Evolutionary conservation across 345 rosid species (phyloP), one percentile per base, ranked within the genome.

Genomic region (Murraya paniculata): DNA sequence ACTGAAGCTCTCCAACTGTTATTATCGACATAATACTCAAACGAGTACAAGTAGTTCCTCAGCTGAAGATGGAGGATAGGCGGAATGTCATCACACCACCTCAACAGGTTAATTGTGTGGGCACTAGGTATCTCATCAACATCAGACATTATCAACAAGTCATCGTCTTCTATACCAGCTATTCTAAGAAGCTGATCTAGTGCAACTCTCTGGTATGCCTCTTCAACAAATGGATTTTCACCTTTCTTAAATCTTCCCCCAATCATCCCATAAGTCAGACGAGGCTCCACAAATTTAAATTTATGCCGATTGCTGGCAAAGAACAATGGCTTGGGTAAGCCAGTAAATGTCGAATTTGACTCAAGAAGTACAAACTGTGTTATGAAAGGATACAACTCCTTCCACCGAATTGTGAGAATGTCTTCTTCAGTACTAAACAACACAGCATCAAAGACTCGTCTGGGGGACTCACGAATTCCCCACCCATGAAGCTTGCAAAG

Each of bases 51-150:
- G 84, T 91, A 95, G 79, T 95, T 89, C 79, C 74, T 92, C 78
- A 93, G 72, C 90, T 92, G 96, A 56, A 95, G 95, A 86, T 95
- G 99, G 84, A 95, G 92, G 71, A 95, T 61, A 9, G 90, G 89
- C 1, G 98, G 99, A 64, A 82, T 86, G 14, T 86, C 96, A 45
- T 93, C 94, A 35, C 99, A 95, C 99, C 99, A 95, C 76, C 99
- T 86, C 70, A 95, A 80, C 13, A 95, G 90, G 79, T 95, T 82
- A 77, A 95, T 91, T 6, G 98, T 95, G 81, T 95, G 95, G 30
- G 92, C 98, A 36, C 99, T 95, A 1, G 97, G 98, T 76, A 95
- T 93, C 91, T 95, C 98, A 66, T 95, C 98, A 0, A 91, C 98
- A 73, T 95, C 98, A 73, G 98, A 95, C 98, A 95, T 95, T 68